These are phyloP conservation scores for Hirsutella rhossiliensis DNA, from an alignment of 2,329 filamentous ascomycete species.

Conservation along the genomic window DNA sequence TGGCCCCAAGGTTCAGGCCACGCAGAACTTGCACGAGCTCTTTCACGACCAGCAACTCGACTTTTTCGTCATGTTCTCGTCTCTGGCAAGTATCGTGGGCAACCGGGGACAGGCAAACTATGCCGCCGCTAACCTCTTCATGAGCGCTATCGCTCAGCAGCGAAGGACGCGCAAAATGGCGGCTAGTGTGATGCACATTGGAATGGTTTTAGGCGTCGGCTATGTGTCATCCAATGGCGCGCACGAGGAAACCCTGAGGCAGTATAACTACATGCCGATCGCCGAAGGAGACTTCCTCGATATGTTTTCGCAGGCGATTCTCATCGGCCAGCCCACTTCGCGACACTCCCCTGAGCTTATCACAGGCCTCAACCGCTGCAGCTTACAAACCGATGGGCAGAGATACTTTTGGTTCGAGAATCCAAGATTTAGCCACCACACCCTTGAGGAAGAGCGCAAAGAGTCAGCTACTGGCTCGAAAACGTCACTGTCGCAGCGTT, in stretches of 20 bases:
- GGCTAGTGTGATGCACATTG: constrained; percentile 25
- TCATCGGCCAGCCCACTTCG: constrained; percentile 16
- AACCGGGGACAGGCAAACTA: constrained; percentile 30
- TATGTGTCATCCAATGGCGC: constrained; percentile 1
- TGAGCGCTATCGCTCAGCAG: constrained; percentile 22
- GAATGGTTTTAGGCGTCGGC: constrained; percentile 25
- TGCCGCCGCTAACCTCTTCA: constrained; percentile 29
- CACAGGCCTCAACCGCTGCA: constrained; percentile 9
- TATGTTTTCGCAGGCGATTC: constrained; percentile 28
- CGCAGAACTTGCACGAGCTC: constrained; percentile 16
- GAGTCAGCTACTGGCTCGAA: neutral
- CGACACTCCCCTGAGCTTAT: constrained; percentile 8
- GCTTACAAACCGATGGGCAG: neutral
- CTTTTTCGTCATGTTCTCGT: constrained; percentile 25
- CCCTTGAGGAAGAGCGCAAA: neutral
- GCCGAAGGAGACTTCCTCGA: constrained; percentile 22
- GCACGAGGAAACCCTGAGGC: neutral
- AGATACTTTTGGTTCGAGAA: constrained; percentile 1
- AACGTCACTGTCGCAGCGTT: neutral
- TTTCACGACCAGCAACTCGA: constrained; percentile 18
- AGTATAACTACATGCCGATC: constrained; percentile 7
- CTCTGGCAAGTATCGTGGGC: constrained; percentile 14
- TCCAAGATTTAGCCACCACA: neutral
- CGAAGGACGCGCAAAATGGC: constrained; percentile 23
- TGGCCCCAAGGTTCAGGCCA: constrained; percentile 22